Base-by-base conservation (phyloP, 768 basidiomycete species). In the Boletus speciosus region DNA sequence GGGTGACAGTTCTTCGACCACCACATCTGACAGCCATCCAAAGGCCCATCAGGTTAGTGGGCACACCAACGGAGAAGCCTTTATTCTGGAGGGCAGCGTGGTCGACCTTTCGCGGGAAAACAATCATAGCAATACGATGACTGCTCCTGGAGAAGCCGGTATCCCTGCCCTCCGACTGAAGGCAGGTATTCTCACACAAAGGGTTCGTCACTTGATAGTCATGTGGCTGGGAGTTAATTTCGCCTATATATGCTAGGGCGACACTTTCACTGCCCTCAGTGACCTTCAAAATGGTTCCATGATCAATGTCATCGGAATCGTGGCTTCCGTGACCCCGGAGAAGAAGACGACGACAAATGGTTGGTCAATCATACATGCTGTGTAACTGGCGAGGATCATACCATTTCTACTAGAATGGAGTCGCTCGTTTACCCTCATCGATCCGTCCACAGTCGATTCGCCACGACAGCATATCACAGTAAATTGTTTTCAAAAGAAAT, bases 401-500 rank as follows among this genome's bases (percentile, higher is more conserved):
- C 27, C 3, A n/a, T 48, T 34, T 42, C 16, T 49, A 52, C 15
- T 52, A 87, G 85, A 84, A 35, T 78, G 71, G 74, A 61, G 51
- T 58, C 65, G 74, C 40, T 76, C 67, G 34, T 52, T 87, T 16
- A 66, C 66, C 10, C 63, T 88, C 15, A 73, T 78, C 8, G 86
- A 88, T 59, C 78, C 80, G 4, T 81, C 81, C 27, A 66, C 67
- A n/a, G 58, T 64, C 29, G 59, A 66, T n/a, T 67, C 27, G 9
- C 46, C 62, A 6, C 49, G 40, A 29, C 54, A 42, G 6, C 66
- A 66, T n/a, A 56, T 77, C 44, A 70, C 48, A 55, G 66, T 79
- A 25, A 84, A 75, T 44, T 81, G 78, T 49, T 89, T 89, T 61
- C 75, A 78, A 6, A 75, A 74, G 57, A 71, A 68, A 44, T 60